Evolutionary conservation across 305 asterid species (phyloP), one percentile per base, ranked within the genome.

Genomic region (Fraxinus latifolia): DNA sequence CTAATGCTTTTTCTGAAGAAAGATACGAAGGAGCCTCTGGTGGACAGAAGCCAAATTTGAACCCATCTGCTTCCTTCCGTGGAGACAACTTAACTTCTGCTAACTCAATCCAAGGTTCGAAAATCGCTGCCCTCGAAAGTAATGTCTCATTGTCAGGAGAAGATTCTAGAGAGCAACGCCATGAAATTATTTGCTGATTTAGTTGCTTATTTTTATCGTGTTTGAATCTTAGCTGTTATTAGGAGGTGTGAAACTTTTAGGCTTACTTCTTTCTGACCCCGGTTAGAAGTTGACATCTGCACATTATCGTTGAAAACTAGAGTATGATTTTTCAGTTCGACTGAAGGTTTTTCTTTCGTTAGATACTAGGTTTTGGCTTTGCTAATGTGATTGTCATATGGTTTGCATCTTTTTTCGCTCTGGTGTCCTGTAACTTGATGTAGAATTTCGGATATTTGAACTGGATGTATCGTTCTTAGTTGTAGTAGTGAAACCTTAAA

Each of bases 151-250:
- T 92, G 67, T 76, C 87, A 0, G 90, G 89, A 71, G 91, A 87
- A 65, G 95, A 85, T 76, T 83, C 92, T 70, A 88, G 92, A 83
- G 92, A 90, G 85, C 94, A 84, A 81, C 85, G 82, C 87, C 92
- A n/a, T 53, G 89, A 84, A 77, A 62, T 88, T 71, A 80, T 91
- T 8, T 85, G 86, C 87, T 89, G 89, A 89, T 84, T 25, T 34
- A 1, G 68, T 53, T 32, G 15, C 71, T 50, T 58, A 53, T 60
- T 21, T 21, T 71, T 71, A 19, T 74, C 50, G 17, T 85, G 82
- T 83, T 83, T 83, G 86, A 77, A 79, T 82, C 71, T 37, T 87
- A 85, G 84, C 79, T 75, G 81, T 47, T 74, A 29, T 75, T 44
- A 70, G 80, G 65, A 65, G 87, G 81, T 32, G 85, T 85, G 82